Base-by-base conservation (phyloP, 2,329 filamentous ascomycete genomes). In the Aciculosporium take region DNA sequence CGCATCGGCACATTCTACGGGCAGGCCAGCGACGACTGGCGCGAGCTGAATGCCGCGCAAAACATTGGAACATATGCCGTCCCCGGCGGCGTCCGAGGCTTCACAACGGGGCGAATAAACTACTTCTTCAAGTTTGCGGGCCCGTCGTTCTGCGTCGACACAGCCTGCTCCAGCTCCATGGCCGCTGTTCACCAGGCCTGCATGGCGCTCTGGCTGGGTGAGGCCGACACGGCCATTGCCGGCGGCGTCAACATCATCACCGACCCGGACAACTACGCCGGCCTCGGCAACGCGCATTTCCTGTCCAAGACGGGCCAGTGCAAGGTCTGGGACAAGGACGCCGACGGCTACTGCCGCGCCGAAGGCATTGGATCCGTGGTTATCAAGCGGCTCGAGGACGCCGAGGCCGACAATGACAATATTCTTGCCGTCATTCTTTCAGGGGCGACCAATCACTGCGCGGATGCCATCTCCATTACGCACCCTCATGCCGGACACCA, bases 291-390 rank as follows among this genome's bases (percentile, higher is more conserved):
- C 38, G 43, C 1, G 12, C n/a, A 9, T 4, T 24, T 24, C 25
- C 21, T 37, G 15, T 29, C 24, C 4, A 21, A 10, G 3, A 27
- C 29, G 9, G 48, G 40, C n/a, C 54, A 66, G 27, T 51, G 58
- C 81, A 84, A 85, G 53, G 85, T 84, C 0, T 91, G 85, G 54
- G 84, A 89, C 57, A 79, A 85, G 48, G 75, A 71, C 29, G 84
- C 84, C 2, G 82, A 88, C 59, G 84, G 84, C 1, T 89, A 89
- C 60, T 89, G 84, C 61, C 78, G 84, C 55, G 83, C 76, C 42
- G 84, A 91, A 51, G 78, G 75, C 17, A 80, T 81, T 46, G 84
- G 78, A 2, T 79, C 79, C 0, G 70, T 91, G 37, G 69, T 91
- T 21, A 64, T 91, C 36, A 91, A 91, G 68, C 72, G 84, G 25